These are phyloP conservation scores for Suillus luteus DNA, from an alignment of 768 basidiomycete genomes.

Conservation along the genomic window DNA sequence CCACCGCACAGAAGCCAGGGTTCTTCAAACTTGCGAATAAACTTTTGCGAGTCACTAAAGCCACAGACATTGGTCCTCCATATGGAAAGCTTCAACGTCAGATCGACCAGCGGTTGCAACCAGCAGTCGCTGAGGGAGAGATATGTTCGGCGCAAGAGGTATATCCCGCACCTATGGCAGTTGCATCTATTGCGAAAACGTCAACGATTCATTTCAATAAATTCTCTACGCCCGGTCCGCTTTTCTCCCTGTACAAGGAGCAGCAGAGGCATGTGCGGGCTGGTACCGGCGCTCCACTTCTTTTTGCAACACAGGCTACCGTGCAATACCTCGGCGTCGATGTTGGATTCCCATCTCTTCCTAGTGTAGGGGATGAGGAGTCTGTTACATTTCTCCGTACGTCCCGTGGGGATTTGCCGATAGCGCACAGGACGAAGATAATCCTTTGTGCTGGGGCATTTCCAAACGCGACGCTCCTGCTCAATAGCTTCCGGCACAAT, in stretches of 20 bases:
- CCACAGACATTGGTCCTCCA: background rate
- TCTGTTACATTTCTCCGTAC: slow-evolving; percentile 14
- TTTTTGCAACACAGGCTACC: slow-evolving; percentile 17
- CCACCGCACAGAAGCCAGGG: slow-evolving; percentile 2
- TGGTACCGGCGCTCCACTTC: slow-evolving; percentile 19
- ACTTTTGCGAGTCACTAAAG: background rate
- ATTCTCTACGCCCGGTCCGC: slow-evolving; percentile 22
- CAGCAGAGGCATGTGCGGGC: slow-evolving; percentile 17
- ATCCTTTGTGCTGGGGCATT: slow-evolving; percentile 25
- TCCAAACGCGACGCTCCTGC: slow-evolving; percentile 21
- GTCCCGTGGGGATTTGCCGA: slow-evolving; percentile 19
- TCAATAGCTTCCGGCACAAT: slow-evolving; percentile 17
- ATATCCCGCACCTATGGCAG: slow-evolving; percentile 15
- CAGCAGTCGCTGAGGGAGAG: background rate
- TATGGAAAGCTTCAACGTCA: background rate
- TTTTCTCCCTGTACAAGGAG: slow-evolving; percentile 17
- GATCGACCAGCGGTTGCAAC: slow-evolving; percentile 2
- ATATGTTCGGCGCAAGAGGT: background rate
- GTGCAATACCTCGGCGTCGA: slow-evolving; percentile 20
- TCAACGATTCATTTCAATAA: slow-evolving; percentile 20
- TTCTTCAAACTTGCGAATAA: background rate
- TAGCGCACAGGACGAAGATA: slow-evolving; percentile 20
- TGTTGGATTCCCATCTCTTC: slow-evolving; percentile 5
- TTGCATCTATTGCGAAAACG: slow-evolving; percentile 16
- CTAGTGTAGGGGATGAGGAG: slow-evolving; percentile 12